These are phyloP conservation scores for Daedalea quercina DNA, from an alignment of 768 basidiomycete species.

Conservation along the genomic window DNA sequence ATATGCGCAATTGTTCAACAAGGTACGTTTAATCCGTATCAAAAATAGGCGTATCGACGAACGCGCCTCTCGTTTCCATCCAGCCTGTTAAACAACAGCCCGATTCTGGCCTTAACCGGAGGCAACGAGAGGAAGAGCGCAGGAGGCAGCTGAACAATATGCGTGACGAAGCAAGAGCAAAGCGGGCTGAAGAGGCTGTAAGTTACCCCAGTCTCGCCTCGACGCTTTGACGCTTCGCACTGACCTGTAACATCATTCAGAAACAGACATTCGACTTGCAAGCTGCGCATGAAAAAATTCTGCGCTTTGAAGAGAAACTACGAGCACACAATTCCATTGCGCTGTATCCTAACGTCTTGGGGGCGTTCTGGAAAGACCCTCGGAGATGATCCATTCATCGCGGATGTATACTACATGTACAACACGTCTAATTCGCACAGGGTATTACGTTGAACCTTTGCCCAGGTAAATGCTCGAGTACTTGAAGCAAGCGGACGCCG, in stretches of 20 bases:
- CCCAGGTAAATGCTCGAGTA: too few species aligned
- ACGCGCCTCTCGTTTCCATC: background rate
- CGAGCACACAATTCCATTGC: constrained; percentile 43
- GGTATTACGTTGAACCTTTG: background rate
- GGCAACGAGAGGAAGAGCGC: constrained; percentile 66
- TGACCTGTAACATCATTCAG: constrained; percentile 8
- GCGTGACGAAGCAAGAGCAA: constrained; percentile 62
- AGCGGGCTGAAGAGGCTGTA: constrained; percentile 49
- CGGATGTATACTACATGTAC: background rate
- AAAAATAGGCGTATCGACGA: background rate
- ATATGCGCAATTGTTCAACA: constrained; percentile 54
- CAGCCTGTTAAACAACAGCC: constrained; percentile 19
- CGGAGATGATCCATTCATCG: constrained; percentile 6
- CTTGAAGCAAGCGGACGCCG: too few species aligned
- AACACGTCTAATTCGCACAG: background rate
- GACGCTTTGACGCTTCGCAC: constrained; percentile 25
- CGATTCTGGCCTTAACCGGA: constrained; percentile 30
- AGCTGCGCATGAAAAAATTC: constrained; percentile 32
- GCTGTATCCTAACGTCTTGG: constrained; percentile 37
- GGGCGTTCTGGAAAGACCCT: constrained; percentile 15
- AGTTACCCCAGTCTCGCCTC: constrained; percentile 14
- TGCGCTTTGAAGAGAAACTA: constrained; percentile 54
- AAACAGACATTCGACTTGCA: constrained; percentile 21
- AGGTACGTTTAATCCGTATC: constrained; percentile 10
- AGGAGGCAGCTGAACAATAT: constrained; percentile 60